Base-by-base conservation (phyloP, 176 grass and related monocot species). In the Poa annua region DNA sequence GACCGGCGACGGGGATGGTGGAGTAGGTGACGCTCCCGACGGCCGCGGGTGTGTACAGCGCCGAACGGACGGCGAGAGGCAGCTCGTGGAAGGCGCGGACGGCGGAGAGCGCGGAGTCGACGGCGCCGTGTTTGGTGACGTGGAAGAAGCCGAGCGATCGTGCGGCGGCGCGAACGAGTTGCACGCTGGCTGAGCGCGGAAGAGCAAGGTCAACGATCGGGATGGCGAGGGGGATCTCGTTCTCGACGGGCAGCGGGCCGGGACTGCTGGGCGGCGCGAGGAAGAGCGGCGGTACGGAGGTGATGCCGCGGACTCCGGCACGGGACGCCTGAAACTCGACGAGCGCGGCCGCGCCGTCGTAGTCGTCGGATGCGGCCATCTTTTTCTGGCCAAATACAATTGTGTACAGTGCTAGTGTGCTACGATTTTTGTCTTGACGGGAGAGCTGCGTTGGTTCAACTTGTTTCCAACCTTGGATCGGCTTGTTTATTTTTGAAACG, bases 141-240 rank as follows among this genome's bases (percentile, higher is more conserved):
- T 88, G 67, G 74, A 92, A 88, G 90, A 92, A 88, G 39, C 90
- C 90, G 77, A 36, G 79, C 0, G 86, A 84, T 9, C 74, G 33
- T 0, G 90, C 73, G 21, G 86, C 86, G 50, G 79, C 78, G 82
- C 78, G 10, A 57, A 84, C n/a, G 78, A 85, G 81, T 13, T 51
- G 71, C 2, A 77, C 65, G 29, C 41, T 17, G 65, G 44, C 20
- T 0, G 74, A n/a, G 57, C 7, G 66, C 14, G 74, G 78, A 74
- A 82, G 65, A 42, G 73, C 59, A 59, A 85, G 51, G 83, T 78
- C 78, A 54, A 82, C 56, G 44, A 41, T 14, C 16, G 76, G 66
- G 75, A 77, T 34, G 36, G 80, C 32, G 70, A 56, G 13, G 77
- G 22, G 13, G 60, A 14, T 32, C 60, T 8, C 20, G 71, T 5